A percentile compares a stretch with the other conserved stretches of the same genome.
phyloP scores from a whole-genome alignment of 2,329 filamentous ascomycete species.

The Beauveria bassiana region DNA sequence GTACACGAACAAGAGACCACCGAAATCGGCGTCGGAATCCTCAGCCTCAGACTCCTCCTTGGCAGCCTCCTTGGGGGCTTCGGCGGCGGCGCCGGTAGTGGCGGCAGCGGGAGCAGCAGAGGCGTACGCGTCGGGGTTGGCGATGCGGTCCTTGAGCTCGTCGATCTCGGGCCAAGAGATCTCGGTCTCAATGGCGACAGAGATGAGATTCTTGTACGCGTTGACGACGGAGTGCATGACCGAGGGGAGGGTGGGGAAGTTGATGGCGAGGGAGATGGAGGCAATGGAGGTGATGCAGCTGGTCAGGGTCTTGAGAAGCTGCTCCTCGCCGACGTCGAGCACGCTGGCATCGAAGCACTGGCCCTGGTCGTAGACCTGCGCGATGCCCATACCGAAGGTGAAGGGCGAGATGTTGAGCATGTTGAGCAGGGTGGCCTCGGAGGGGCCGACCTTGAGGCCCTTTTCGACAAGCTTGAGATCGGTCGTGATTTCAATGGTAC shows the following conservation, averaged over 20 bases:
- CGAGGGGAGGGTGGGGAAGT: conserved; percentile 94
- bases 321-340: conserved; percentile 89
- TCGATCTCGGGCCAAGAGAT: conserved; percentile 93
- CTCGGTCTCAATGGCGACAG: conserved; percentile 84
- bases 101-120: conserved; percentile 66
- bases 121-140: conserved; percentile 96
- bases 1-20: conserved; percentile 62
- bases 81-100: conserved; percentile 43
- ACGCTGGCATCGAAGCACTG: conserved; percentile 82
- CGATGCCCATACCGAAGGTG: conserved; percentile 96
- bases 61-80: conserved; percentile 54
- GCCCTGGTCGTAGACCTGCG: conserved; percentile 95
- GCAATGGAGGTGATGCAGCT: conserved; percentile 81
- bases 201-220: conserved; percentile 92
- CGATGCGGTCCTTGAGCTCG: conserved; percentile 98
- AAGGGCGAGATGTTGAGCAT: conserved; percentile 99
- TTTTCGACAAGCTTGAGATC: conserved; percentile 98
- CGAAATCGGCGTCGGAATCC: conserved; percentile 60
- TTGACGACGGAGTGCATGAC: conserved; percentile 96
- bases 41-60: conserved; percentile 62
- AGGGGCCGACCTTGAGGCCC: conserved; percentile 90
- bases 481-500: conserved; percentile 99
- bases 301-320: conserved; percentile 79
- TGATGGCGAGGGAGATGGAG: conserved; percentile 80
- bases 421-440: conserved; percentile 98